These are phyloP conservation scores for Yarrowia sp. DNA, from an alignment of 805 yeast genomes.

Conservation along the genomic window DNA sequence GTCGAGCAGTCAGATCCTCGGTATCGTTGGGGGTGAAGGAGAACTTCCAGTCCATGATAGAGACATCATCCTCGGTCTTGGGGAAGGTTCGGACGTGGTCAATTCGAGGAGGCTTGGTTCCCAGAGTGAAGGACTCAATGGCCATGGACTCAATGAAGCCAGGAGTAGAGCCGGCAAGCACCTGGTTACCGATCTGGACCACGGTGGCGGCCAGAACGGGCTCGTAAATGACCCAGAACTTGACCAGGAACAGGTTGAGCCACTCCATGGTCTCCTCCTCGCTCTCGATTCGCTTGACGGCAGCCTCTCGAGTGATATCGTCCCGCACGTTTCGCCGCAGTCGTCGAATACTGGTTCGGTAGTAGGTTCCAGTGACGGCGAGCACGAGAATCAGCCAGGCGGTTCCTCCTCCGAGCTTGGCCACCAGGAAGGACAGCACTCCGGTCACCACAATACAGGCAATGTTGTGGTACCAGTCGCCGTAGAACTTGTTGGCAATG, in stretches of 20 bases:
- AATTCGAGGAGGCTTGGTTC: constrained; percentile 94
- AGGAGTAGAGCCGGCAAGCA: constrained; percentile 82
- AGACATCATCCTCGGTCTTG: constrained; percentile 89
- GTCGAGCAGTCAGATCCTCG: constrained; percentile 84
- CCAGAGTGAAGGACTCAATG: constrained; percentile 88
- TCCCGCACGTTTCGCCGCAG: constrained; percentile 78
- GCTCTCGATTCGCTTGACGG: constrained; percentile 78
- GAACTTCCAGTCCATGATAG: constrained; percentile 96
- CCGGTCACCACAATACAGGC: constrained; percentile 73
- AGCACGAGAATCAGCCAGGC: constrained; percentile 83
- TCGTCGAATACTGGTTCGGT: constrained; percentile 82
- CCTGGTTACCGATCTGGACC: constrained; percentile 83
- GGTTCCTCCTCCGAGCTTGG: constrained; percentile 75
- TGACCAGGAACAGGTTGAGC: constrained; percentile 86
- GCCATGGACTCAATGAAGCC: constrained; percentile 81
- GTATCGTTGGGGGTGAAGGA: constrained; percentile 91
- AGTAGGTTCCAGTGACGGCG: constrained; percentile 66
- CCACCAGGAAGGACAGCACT: constrained; percentile 76
- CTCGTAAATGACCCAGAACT: constrained; percentile 90
- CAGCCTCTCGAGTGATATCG: constrained; percentile 83
- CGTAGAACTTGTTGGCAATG: constrained; percentile 77
- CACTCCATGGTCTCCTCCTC: constrained; percentile 96
- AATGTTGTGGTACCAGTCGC: constrained; percentile 97
- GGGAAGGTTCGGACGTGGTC: constrained; percentile 88
- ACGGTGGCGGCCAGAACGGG: constrained; percentile 88